phyloP scores from a whole-genome alignment of 2,329 filamentous ascomycete genomes.

The Lasiodiplodia theobromae region DNA sequence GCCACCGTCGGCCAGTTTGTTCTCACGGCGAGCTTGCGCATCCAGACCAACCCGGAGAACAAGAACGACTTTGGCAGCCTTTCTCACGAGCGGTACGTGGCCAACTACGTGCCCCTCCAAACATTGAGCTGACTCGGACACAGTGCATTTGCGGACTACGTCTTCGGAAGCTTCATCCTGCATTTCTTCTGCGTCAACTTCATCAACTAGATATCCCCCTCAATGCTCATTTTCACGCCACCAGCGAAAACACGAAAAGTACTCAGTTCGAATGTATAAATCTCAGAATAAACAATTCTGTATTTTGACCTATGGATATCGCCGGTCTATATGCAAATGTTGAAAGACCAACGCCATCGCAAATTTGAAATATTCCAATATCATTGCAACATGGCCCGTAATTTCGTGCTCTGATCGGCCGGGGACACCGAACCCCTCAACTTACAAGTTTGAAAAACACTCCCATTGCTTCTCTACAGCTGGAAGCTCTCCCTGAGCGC shows the following conservation, averaged over 20 bases:
- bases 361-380: not conserved
- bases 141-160: conserved; percentile 94
- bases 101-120: not conserved
- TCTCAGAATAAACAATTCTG: conserved; percentile 1
- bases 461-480: conserved; percentile 41
- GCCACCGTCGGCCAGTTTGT: conserved; percentile 98
- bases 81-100: conserved; percentile 77
- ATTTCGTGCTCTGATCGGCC: not conserved
- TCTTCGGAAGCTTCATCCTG: conserved; percentile 92
- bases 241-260: conserved; percentile 10
- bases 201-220: conserved; percentile 75
- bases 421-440: not conserved
- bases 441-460: not conserved
- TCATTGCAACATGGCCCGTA: conserved; percentile 2
- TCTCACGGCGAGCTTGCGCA: conserved; percentile 85
- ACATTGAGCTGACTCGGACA: conserved; percentile 10
- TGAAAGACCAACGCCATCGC: conserved; percentile 2
- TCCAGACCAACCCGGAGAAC: conserved; percentile 88
- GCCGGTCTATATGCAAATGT: conserved; percentile 16
- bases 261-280: conserved; percentile 16
- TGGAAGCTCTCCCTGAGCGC: conserved; percentile 71
- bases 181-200: conserved; percentile 99
- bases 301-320: conserved; percentile 15
- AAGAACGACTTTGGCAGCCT: conserved; percentile 77
- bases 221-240: conserved; percentile 11